Evolutionary conservation across 2,329 filamentous ascomycete species (phyloP).

Genomic region (Penicillium rolfsii): DNA sequence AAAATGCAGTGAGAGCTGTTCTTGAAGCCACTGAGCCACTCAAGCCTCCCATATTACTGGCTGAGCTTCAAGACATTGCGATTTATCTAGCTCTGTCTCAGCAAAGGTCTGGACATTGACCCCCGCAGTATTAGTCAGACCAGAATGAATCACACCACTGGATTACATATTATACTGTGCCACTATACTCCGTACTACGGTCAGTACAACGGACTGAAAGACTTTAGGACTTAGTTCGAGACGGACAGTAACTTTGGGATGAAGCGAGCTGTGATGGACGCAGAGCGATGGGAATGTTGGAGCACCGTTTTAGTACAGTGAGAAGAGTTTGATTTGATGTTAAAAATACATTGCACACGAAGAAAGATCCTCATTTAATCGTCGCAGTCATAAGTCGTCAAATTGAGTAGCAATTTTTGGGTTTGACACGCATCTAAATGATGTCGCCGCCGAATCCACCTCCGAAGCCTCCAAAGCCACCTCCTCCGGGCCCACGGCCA

Average conservation of each 20-base stretch:
- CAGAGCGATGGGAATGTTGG: not conserved
- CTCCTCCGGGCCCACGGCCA: constrained; percentile 42
- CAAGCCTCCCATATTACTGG: not conserved
- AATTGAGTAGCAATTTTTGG: not conserved
- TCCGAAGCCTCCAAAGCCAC: constrained; percentile 63
- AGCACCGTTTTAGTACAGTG: too few species aligned
- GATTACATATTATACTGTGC: too few species aligned
- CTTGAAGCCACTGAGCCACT: not conserved
- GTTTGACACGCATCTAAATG: constrained; percentile 34
- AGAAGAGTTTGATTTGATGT: not conserved
- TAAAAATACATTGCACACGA: constrained; percentile 6
- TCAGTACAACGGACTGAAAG: not conserved
- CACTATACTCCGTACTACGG: too few species aligned
- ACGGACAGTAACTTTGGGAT: constrained; percentile 9
- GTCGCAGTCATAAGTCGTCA: constrained; percentile 7
- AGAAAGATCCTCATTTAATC: not conserved
- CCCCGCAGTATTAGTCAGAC: not conserved
- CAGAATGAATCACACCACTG: not conserved
- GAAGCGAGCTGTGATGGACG: not conserved
- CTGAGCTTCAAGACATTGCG: not conserved
- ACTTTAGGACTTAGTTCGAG: constrained; percentile 16
- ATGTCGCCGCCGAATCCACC: constrained; percentile 51
- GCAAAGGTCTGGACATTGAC: not conserved
- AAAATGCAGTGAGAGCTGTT: not conserved
- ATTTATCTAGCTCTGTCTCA: not conserved